phyloP scores from a whole-genome alignment of 164 flowering plant species.

The Vitis amurensis region DNA sequence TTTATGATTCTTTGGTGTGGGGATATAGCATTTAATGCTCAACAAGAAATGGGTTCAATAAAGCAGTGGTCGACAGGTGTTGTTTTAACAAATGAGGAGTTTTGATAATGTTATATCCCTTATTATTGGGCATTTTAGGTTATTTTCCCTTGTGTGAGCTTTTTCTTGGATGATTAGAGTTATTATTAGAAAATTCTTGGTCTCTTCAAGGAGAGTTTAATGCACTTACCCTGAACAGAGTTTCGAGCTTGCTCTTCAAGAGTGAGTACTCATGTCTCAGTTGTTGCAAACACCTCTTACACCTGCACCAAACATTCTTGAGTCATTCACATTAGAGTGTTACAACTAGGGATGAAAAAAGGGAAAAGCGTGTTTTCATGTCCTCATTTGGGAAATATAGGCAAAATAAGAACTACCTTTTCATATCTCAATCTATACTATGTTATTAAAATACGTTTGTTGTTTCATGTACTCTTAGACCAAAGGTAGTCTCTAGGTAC shows the following conservation, averaged over 20 bases:
- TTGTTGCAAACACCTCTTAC: conserved; percentile 38
- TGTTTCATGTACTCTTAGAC: too few relatives aligned
- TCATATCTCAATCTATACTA: too few relatives aligned
- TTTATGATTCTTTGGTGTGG: too few relatives aligned
- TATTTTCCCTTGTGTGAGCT: neutral
- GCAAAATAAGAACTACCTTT: too few relatives aligned
- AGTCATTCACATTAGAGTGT: conserved; percentile 3
- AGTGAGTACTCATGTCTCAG: conserved; percentile 29
- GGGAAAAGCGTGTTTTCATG: too few relatives aligned
- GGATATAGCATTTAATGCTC: too few relatives aligned
- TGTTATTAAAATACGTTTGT: too few relatives aligned
- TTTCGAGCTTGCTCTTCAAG: conserved; percentile 42
- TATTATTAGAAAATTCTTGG: neutral
- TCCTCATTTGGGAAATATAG: too few relatives aligned
- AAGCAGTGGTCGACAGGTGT: neutral
- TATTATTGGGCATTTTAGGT: neutral
- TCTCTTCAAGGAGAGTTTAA: neutral
- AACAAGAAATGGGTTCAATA: neutral
- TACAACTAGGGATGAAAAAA: neutral
- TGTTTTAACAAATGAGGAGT: neutral
- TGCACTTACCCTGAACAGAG: conserved; percentile 38
- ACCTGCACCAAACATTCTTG: conserved; percentile 30
- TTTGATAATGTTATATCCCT: too few relatives aligned
- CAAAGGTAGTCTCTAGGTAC: too few relatives aligned
- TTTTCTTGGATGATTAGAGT: neutral